Percentiles rank a stretch among this genome's conserved stretches.
Evolutionary conservation across 331 rosid genomes (phyloP).

Genomic region (Pyrus hybrid): DNA sequence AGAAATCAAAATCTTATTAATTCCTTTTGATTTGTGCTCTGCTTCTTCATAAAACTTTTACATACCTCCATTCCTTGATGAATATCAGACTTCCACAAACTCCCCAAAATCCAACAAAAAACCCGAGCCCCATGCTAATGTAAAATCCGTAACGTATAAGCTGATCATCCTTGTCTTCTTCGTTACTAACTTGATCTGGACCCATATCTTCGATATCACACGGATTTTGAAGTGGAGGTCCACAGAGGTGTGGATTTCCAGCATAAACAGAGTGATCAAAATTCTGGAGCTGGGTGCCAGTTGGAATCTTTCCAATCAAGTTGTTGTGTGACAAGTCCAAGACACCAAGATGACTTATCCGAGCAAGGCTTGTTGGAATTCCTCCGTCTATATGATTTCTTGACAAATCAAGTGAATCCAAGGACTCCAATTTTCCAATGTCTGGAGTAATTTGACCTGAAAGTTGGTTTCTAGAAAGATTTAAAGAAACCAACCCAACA

Average conservation of each 20-base stretch:
- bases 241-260: slow-evolving; percentile 17
- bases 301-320: background rate
- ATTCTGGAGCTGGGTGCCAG: slow-evolving; percentile 15
- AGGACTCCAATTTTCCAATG: too few relatives aligned
- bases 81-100: background rate
- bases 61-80: background rate
- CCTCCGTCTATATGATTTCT: too few relatives aligned
- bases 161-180: background rate
- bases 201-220: too few relatives aligned
- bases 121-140: background rate
- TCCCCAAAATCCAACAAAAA: too few relatives aligned
- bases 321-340: background rate
- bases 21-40: too few relatives aligned
- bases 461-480: too few relatives aligned
- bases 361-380: background rate
- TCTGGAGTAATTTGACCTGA: too few relatives aligned
- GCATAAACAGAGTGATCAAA: slow-evolving; percentile 4
- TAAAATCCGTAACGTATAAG: background rate
- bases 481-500: too few relatives aligned
- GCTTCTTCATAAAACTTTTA: too few relatives aligned
- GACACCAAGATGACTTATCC: background rate
- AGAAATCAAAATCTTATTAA: too few relatives aligned
- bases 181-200: background rate
- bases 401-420: too few relatives aligned
- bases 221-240: slow-evolving; percentile 8